Percentiles rank a stretch among this genome's conserved stretches.
Conservation (phyloP, 768 basidiomycete genomes). For the Pleurotus pulmonarius region DNA sequence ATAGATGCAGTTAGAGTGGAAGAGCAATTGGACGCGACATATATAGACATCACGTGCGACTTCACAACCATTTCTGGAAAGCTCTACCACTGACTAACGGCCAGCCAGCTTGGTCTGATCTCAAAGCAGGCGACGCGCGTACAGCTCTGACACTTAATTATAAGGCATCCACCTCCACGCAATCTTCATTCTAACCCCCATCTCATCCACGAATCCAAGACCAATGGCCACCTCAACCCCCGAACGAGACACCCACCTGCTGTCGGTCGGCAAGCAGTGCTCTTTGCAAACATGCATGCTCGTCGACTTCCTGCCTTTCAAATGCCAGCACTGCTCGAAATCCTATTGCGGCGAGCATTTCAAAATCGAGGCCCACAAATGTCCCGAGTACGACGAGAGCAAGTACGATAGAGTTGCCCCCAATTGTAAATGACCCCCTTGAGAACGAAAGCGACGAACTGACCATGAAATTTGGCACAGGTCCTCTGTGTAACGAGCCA, state of each 20-base stretch:
- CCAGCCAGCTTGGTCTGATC: not conserved
- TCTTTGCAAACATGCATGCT: constrained; percentile 60
- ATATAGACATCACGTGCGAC: not conserved
- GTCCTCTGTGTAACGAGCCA: constrained; percentile 74
- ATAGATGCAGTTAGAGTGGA: constrained; percentile 12
- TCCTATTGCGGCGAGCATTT: constrained; percentile 81
- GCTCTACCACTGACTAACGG: not conserved
- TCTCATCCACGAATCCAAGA: not conserved
- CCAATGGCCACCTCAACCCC: constrained; percentile 11
- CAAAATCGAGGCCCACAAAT: constrained; percentile 61
- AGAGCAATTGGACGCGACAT: not conserved
- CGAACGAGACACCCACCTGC: constrained; percentile 50
- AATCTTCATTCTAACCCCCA: not conserved
- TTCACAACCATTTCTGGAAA: not conserved
- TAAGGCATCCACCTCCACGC: not conserved
- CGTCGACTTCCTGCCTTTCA: constrained; percentile 84
- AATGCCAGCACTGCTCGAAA: constrained; percentile 73
- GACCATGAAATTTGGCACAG: constrained; percentile 27
- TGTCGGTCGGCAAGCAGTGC: constrained; percentile 71
- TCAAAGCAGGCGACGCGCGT: constrained; percentile 3
- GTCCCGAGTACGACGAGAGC: constrained; percentile 66
- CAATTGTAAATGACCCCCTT: constrained; percentile 46
- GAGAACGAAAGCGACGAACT: not conserved
- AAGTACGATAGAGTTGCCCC: constrained; percentile 76
- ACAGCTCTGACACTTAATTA: not conserved